Conservation (phyloP, 2,329 filamentous ascomycete genomes). For the Pseudogymnoascus sp. region DNA sequence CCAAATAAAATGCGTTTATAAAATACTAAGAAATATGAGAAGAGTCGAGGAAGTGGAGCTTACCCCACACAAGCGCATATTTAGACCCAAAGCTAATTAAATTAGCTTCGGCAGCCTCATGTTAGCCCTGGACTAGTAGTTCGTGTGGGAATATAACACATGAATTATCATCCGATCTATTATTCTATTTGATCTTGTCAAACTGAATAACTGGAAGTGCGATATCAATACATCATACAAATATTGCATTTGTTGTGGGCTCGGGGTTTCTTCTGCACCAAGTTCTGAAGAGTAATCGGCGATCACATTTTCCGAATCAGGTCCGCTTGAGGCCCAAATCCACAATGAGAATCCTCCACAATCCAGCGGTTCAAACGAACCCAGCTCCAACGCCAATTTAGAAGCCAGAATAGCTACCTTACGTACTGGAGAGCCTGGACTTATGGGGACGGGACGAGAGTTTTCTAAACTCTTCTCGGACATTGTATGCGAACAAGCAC, state of each 20-base stretch:
- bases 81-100: neutral
- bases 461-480: neutral
- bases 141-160: neutral
- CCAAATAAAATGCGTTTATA: neutral
- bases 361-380: neutral
- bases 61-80: neutral
- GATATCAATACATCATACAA: neutral
- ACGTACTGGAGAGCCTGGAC: neutral
- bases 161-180: neutral
- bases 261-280: neutral
- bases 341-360: neutral
- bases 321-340: neutral
- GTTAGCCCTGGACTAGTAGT: neutral
- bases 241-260: neutral
- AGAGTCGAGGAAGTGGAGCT: neutral
- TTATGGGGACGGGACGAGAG: neutral
- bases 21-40: neutral
- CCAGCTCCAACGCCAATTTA: neutral
- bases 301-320: neutral
- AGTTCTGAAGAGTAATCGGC: neutral
- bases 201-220: neutral
- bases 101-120: neutral
- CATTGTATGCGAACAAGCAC: neutral
- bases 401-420: neutral
- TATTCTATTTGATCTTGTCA: neutral